Base-by-base conservation (phyloP, 1,139 yeast species). In the Schwanniomyces etchellsii region DNA sequence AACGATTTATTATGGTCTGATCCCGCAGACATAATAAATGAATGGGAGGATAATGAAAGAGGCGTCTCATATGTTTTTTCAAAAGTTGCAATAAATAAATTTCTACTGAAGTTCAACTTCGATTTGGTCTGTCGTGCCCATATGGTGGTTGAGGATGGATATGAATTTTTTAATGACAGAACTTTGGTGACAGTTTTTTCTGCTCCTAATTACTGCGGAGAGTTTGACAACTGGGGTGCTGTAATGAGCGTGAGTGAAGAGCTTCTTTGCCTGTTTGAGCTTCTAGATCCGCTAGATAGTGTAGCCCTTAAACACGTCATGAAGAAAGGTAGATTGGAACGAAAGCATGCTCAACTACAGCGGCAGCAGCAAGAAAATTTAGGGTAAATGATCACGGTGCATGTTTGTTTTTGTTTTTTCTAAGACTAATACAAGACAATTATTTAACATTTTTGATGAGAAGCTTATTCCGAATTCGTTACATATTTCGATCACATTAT, bases 121-220 rank as follows among this genome's bases (percentile, higher is more conserved):
- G 97, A 91, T 60, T 70, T 91, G 43, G 96, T 91, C 26, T 91
- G 96, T 55, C 74, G 98, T 44, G 97, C 97, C 12, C 97, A 91
- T 60, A 89, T 91, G 97, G 97, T 91, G 41, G 97, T 91, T 16
- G 97, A 91, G 52, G 98, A 91, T 54, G 98, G 98, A 2, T 91
- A 91, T 55, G 97, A 91, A 60, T 91, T 91, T 54, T 91, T 91
- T 62, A 89, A 89, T 53, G 96, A 89, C 54, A 71, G 95, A 33
- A 83, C 95, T 16, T 66, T 91, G 39, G 97, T 91, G 4, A 91
- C 98, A 0, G 96, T 91, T 10, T 91, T 91, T 55, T 77, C 88
- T 34, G 98, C 98, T 1, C 97, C 98, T 2, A 91, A 91, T 57
- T 91, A 91, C 53, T 91, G 98, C 60, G 97, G 98, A 24, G 98